Conservation (phyloP, 495 filamentous ascomycete genomes). For the Aspergillus carlsbadensis region DNA sequence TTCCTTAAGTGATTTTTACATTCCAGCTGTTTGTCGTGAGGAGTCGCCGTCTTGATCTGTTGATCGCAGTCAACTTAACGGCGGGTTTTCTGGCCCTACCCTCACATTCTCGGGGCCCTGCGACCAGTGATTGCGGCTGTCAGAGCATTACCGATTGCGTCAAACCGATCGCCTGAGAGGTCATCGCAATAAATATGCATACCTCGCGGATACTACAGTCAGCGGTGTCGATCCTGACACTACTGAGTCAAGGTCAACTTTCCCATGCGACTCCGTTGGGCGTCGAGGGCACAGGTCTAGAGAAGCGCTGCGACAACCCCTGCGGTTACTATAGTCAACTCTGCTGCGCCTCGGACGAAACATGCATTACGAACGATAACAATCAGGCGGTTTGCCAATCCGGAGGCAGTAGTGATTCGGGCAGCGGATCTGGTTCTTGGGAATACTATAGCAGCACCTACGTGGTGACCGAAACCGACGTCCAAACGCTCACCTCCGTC, state of each 20-base stretch:
- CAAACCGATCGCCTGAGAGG: background rate
- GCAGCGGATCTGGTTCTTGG: constrained; percentile 29
- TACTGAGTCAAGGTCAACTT: constrained; percentile 25
- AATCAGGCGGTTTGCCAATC: constrained; percentile 53
- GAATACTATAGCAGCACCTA: constrained; percentile 70
- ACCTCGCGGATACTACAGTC: constrained; percentile 25
- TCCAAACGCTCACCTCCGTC: constrained; percentile 63
- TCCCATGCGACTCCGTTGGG: constrained; percentile 38
- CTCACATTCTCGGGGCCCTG: constrained; percentile 9
- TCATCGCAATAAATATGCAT: constrained; percentile 29
- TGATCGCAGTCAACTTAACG: constrained; percentile 2
- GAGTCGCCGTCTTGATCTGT: background rate
- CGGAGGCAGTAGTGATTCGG: constrained; percentile 6
- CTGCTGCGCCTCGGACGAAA: constrained; percentile 61
- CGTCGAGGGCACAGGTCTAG: constrained; percentile 24
- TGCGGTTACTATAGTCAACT: constrained; percentile 68
- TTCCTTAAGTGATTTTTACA: constrained; percentile 4
- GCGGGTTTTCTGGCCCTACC: constrained; percentile 1
- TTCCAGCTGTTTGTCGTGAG: constrained; percentile 5
- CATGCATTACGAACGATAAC: constrained; percentile 61
- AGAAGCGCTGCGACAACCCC: constrained; percentile 57
- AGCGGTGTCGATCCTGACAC: constrained; percentile 27
- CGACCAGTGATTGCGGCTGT: constrained; percentile 7
- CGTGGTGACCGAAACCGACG: constrained; percentile 60
- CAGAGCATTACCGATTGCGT: constrained; percentile 2